These are phyloP conservation scores for Sungouiozyma ichnusensis DNA, from an alignment of 805 yeast species.

Conservation along the genomic window DNA sequence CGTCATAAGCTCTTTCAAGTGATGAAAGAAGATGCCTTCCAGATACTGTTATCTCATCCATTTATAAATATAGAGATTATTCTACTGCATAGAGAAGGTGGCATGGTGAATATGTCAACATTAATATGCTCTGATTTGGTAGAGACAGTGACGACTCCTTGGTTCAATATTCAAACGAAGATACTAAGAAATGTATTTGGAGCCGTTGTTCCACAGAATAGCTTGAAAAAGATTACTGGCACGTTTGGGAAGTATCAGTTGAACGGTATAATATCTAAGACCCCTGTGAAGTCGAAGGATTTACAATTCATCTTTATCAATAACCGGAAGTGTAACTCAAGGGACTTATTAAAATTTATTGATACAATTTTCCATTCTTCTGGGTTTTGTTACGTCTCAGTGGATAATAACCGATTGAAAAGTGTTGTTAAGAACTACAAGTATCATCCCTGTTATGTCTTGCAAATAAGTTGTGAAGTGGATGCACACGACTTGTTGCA, in stretches of 20 bases:
- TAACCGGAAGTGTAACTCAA: conserved; percentile 26
- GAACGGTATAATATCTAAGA: conserved; percentile 33
- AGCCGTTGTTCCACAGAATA: conserved; percentile 9
- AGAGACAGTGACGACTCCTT: background rate
- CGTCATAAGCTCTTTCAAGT: conserved; percentile 4
- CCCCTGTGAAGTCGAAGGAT: conserved; percentile 27
- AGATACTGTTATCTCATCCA: conserved; percentile 14
- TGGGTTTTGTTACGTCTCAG: conserved; percentile 8
- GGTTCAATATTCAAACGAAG: conserved; percentile 1
- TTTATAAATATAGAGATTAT: conserved; percentile 4
- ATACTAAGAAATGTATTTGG: conserved; percentile 11
- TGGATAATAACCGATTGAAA: conserved; percentile 8
- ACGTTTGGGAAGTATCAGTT: conserved; percentile 18
- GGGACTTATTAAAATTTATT: conserved; percentile 7
- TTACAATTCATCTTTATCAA: conserved; percentile 41
- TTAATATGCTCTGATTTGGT: conserved; percentile 6
- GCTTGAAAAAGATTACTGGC: conserved; percentile 13
- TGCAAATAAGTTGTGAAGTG: conserved; percentile 26
- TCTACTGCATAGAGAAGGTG: background rate
- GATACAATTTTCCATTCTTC: conserved; percentile 17
- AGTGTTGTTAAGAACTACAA: conserved; percentile 28
- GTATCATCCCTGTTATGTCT: conserved; percentile 32
- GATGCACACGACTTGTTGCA: conserved; percentile 31
- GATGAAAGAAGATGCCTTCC: conserved; percentile 15
- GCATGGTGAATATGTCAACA: background rate